Percentiles rank a stretch among this genome's conserved stretches.
phyloP scores from a whole-genome alignment of 2,329 filamentous ascomycete genomes.

The Beauveria bassiana region DNA sequence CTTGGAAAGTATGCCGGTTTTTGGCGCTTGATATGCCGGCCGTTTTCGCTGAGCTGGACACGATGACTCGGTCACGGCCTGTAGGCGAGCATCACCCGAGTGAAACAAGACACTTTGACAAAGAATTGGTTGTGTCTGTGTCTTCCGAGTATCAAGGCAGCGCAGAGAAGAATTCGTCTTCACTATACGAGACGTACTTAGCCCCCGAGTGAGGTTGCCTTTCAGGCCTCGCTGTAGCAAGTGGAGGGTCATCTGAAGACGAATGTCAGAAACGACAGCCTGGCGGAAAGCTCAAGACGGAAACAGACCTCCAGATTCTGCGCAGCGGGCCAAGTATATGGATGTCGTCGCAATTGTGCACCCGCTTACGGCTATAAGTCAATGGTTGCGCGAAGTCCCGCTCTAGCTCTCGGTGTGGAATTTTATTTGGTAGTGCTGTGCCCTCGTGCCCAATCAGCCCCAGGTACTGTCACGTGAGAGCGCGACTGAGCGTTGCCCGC shows the following conservation, averaged over 20 bases:
- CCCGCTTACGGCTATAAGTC: not conserved
- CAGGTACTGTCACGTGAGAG: constrained; percentile 1
- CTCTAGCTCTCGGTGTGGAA: not conserved
- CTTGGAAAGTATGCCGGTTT: constrained; percentile 59
- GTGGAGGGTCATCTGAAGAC: not conserved
- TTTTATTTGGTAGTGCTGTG: not conserved
- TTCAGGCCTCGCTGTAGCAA: not conserved
- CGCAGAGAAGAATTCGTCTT: not conserved
- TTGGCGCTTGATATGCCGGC: constrained; percentile 58
- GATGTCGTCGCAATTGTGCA: not conserved
- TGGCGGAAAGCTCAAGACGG: not conserved
- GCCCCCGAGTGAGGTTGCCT: not conserved
- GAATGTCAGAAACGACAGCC: not conserved
- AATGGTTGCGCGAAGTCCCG: not conserved
- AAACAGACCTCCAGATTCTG: not conserved
- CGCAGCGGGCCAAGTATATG: not conserved
- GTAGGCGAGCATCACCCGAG: constrained; percentile 9
- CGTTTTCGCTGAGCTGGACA: not conserved
- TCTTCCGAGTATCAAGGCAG: not conserved
- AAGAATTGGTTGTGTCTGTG: not conserved
- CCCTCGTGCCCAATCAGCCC: not conserved
- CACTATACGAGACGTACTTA: not conserved
- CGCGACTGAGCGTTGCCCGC: not conserved
- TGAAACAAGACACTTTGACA: not conserved
- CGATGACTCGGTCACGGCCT: not conserved